These are phyloP conservation scores for Miscanthus lutarioriparius DNA, from an alignment of 176 grass and related monocot species.

Conservation along the genomic window DNA sequence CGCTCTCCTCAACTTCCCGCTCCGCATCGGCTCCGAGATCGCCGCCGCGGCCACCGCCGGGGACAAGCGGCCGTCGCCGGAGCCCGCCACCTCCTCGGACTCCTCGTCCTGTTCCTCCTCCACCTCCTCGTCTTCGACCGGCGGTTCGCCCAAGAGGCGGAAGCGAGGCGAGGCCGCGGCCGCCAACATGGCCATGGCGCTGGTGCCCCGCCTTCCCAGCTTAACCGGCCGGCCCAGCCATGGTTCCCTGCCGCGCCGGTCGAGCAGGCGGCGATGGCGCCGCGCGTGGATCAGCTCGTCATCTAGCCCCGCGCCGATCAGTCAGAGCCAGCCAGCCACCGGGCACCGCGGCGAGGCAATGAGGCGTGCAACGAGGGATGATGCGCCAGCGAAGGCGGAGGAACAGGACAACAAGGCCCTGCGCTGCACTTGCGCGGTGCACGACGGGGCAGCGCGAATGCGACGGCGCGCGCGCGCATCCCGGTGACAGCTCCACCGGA, in stretches of 20 bases:
- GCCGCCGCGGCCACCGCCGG: constrained; percentile 16
- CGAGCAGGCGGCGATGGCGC: constrained; percentile 40
- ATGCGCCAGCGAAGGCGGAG: neutral
- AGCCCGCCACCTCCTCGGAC: constrained; percentile 46
- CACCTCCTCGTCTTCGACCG: constrained; percentile 19
- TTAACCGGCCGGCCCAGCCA: constrained; percentile 34
- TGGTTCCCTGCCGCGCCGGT: constrained; percentile 45
- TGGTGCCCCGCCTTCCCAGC: constrained; percentile 31
- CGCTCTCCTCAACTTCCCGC: constrained; percentile 97
- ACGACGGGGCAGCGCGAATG: neutral
- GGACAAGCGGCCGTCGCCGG: constrained; percentile 54
- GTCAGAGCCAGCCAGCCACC: no score
- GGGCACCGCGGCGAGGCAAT: neutral
- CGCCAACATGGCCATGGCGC: constrained; percentile 47
- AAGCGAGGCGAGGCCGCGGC: constrained; percentile 67
- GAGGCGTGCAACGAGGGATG: neutral
- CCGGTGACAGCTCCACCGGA: constrained; percentile 30
- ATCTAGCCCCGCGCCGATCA: constrained; percentile 29
- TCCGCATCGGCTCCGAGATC: constrained; percentile 69
- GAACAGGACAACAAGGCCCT: neutral
- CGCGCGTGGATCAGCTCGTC: constrained; percentile 50
- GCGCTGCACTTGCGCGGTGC: constrained; percentile 17
- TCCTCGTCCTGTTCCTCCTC: no score
- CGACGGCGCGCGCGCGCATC: neutral
- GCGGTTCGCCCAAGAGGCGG: constrained; percentile 55